Conservation (phyloP, 2,329 filamentous ascomycete genomes). For the Thelonectria blattea region DNA sequence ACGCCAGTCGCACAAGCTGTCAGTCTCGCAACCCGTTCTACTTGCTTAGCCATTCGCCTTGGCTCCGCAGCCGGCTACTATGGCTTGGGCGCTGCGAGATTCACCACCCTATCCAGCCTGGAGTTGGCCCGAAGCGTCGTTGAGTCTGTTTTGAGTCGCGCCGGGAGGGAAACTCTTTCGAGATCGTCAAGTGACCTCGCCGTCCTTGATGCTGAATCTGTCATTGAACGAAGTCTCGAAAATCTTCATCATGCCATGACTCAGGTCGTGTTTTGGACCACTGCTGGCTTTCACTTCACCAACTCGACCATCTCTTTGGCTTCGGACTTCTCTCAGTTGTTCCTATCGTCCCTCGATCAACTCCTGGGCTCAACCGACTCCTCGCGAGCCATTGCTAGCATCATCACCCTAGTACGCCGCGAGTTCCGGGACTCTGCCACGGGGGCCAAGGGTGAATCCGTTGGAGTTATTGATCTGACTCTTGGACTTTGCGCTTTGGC, state of each 20-base stretch:
- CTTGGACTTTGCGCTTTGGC: conserved; percentile 66
- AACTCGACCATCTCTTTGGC: conserved; percentile 59
- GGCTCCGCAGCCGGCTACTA: conserved; percentile 59
- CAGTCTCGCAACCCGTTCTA: conserved; percentile 65
- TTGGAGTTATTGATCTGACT: conserved; percentile 66
- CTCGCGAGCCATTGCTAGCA: conserved; percentile 69
- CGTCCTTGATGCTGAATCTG: conserved; percentile 59
- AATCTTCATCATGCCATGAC: conserved; percentile 63
- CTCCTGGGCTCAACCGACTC: conserved; percentile 74
- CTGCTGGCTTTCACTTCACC: conserved; percentile 65
- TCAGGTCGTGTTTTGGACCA: conserved; percentile 65
- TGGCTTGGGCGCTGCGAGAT: conserved; percentile 58
- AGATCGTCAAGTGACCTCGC: conserved; percentile 55
- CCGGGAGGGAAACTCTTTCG: conserved; percentile 56
- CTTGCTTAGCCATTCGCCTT: conserved; percentile 61
- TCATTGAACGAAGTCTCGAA: conserved; percentile 63
- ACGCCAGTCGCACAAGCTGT: conserved; percentile 62
- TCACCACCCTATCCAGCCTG: conserved; percentile 63
- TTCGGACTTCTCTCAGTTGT: conserved; percentile 62
- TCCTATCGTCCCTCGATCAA: conserved; percentile 66
- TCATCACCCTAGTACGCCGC: conserved; percentile 66
- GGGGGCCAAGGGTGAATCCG: conserved; percentile 62
- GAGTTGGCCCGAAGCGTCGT: conserved; percentile 62
- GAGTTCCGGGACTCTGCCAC: conserved; percentile 70
- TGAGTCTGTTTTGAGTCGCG: conserved; percentile 59